Percentiles rank a stretch among this genome's conserved stretches.
These are phyloP conservation scores for Triangularia setosa DNA, from an alignment of 2,329 filamentous ascomycete species.

Conservation along the genomic window DNA sequence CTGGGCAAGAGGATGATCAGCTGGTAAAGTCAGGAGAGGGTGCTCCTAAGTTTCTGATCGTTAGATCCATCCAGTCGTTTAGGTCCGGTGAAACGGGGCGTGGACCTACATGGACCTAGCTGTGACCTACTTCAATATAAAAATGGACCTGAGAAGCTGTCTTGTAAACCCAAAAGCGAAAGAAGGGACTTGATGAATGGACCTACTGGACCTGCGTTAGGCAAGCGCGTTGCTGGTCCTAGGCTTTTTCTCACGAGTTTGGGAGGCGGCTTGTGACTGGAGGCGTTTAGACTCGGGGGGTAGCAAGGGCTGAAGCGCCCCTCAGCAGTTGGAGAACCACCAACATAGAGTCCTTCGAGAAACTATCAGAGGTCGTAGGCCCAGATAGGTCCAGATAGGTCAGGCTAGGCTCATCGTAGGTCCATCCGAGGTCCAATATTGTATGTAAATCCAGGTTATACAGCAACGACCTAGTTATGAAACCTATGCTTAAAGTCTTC, in stretches of 20 bases:
- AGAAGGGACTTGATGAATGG: neutral
- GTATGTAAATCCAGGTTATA: too few relatives aligned
- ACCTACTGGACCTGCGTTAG: neutral
- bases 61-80: neutral
- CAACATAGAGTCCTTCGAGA: too few relatives aligned
- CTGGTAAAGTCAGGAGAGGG: neutral
- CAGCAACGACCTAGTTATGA: too few relatives aligned
- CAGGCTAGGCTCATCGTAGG: too few relatives aligned
- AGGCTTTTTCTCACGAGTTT: neutral
- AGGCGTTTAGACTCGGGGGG: neutral
- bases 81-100: neutral
- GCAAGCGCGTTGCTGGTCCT: neutral
- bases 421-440: too few relatives aligned
- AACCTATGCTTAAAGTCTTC: too few relatives aligned
- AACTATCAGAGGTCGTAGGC: neutral
- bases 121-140: neutral
- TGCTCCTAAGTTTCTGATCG: neutral
- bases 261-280: neutral
- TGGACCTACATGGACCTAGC: neutral
- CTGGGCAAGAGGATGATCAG: too few relatives aligned
- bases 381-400: neutral
- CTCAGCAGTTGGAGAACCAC: too few relatives aligned
- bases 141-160: too few relatives aligned
- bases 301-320: too few relatives aligned
- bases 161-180: neutral